Evolutionary conservation across 2,329 filamentous ascomycete species (phyloP).

Genomic region (Rhynchosporium agropyri): DNA sequence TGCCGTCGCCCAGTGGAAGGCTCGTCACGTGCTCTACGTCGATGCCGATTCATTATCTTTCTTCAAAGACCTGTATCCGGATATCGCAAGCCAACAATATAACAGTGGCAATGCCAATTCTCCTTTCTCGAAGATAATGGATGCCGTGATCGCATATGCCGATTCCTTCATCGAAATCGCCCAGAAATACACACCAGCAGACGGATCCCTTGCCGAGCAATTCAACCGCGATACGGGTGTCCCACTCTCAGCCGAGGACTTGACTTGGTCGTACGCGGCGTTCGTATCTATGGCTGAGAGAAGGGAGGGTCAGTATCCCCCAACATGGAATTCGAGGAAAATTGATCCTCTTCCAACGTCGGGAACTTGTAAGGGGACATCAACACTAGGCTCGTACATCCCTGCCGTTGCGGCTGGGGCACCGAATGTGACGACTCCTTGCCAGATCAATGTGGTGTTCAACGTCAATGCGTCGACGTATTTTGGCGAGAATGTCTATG

Average conservation of each 20-base stretch:
- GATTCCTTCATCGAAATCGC: conserved; percentile 56
- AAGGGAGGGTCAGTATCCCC: conserved; percentile 55
- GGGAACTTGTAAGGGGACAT: conserved; percentile 49
- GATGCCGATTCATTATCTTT: conserved; percentile 67
- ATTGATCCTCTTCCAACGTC: conserved; percentile 50
- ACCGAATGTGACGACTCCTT: conserved; percentile 36
- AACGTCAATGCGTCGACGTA: conserved; percentile 51
- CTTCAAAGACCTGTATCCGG: conserved; percentile 67
- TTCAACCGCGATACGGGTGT: conserved; percentile 57
- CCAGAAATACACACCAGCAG: conserved; percentile 53
- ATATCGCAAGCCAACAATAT: conserved; percentile 65
- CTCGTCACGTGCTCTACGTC: conserved; percentile 62
- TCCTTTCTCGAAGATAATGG: conserved; percentile 52
- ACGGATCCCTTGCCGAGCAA: conserved; percentile 69
- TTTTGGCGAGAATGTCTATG: conserved; percentile 52
- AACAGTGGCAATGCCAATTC: conserved; percentile 58
- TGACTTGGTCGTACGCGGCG: conserved; percentile 76
- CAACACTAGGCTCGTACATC: conserved; percentile 54
- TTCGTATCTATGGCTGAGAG: conserved; percentile 64
- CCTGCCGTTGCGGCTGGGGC: conserved; percentile 49
- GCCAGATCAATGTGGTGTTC: conserved; percentile 47
- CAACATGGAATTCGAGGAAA: conserved; percentile 54
- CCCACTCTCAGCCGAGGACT: conserved; percentile 63
- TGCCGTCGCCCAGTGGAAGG: conserved; percentile 71
- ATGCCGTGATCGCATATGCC: conserved; percentile 64